Percentiles rank a stretch among this genome's conserved stretches.
phyloP scores from a whole-genome alignment of 371 early-diverging fungal species.

The Funneliformis caledonium region DNA sequence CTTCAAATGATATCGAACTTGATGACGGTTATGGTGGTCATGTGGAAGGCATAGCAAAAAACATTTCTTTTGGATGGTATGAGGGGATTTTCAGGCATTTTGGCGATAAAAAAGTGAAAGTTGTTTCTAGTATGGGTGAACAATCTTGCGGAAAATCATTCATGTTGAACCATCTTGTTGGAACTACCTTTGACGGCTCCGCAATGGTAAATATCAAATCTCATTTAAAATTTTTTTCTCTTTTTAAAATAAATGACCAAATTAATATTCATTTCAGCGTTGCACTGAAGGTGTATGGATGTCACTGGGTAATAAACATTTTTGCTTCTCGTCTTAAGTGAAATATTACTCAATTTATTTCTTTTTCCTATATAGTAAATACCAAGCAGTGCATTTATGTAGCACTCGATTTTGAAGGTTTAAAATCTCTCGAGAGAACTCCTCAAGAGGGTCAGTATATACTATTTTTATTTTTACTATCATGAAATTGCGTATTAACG shows the following conservation, averaged over 20 bases:
- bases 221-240: not conserved
- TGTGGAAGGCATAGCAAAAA: slow-evolving; percentile 6
- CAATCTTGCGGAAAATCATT: slow-evolving; percentile 39
- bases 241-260: not conserved
- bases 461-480: no score
- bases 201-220: slow-evolving; percentile 18
- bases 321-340: not conserved
- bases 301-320: slow-evolving; percentile 25
- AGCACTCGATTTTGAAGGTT: slow-evolving; percentile 37
- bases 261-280: not conserved
- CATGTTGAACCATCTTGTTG: slow-evolving; percentile 31
- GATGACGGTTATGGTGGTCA: slow-evolving; percentile 16
- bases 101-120: slow-evolving; percentile 16
- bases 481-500: no score
- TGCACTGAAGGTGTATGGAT: slow-evolving; percentile 41
- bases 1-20: not conserved
- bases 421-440: slow-evolving; percentile 20
- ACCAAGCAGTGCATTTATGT: slow-evolving; percentile 27
- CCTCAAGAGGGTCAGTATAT: slow-evolving; percentile 27
- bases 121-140: slow-evolving; percentile 38
- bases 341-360: not conserved
- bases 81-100: slow-evolving; percentile 37
- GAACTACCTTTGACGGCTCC: slow-evolving; percentile 36
- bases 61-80: slow-evolving; percentile 36
- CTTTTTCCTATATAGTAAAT: not conserved